Evolutionary conservation across 23 red algal genomes (phyloP).

Genomic region (Gracilaria caudata): DNA sequence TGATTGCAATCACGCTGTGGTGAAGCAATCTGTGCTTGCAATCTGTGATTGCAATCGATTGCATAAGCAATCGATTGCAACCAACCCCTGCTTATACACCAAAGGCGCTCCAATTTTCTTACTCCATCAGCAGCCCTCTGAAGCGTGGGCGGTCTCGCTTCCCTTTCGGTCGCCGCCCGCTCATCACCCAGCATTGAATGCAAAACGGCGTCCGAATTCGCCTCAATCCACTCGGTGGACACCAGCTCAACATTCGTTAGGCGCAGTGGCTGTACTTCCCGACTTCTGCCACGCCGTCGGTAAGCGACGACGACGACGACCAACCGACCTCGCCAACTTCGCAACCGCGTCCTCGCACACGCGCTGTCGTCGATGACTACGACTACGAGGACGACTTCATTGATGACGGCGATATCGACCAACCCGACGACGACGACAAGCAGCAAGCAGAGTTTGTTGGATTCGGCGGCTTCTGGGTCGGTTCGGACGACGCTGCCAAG

Average conservation of each 20-base stretch:
- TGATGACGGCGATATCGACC: constrained; percentile 52
- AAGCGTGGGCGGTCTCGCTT: neutral
- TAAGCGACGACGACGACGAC: constrained; percentile 33
- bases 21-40: too few species aligned
- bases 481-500: constrained; percentile 2
- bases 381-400: constrained; percentile 76
- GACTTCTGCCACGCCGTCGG: constrained; percentile 14
- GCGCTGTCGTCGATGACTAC: constrained; percentile 52
- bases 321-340: neutral
- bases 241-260: constrained; percentile 72
- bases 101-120: neutral
- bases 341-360: constrained; percentile 18
- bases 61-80: too few species aligned
- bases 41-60: too few species aligned
- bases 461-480: constrained; percentile 45
- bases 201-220: constrained; percentile 51
- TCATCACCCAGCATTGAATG: constrained; percentile 18
- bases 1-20: too few species aligned
- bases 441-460: constrained; percentile 23
- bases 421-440: constrained; percentile 38
- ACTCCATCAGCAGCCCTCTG: neutral
- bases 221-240: constrained; percentile 62
- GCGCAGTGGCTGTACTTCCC: constrained; percentile 37
- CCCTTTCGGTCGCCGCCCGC: neutral
- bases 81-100: too few species aligned